phyloP scores from a whole-genome alignment of 1,284 basidiomycete species.

The Cutaneotrichosporon dermatis region DNA sequence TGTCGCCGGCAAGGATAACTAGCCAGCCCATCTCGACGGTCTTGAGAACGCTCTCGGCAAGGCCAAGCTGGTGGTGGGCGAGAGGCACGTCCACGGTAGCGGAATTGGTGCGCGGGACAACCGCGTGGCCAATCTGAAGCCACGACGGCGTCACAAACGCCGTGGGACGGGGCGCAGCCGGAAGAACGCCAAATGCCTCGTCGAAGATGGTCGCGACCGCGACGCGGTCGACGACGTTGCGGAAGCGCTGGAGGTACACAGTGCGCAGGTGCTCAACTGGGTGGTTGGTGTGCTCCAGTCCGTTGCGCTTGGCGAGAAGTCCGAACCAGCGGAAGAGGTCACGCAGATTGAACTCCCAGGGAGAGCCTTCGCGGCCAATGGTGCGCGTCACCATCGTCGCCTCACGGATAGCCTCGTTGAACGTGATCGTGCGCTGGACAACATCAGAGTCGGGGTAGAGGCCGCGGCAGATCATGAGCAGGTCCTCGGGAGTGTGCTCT shows the following conservation, averaged over 20 bases:
- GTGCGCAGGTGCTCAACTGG: conserved; percentile 64
- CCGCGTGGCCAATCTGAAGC: conserved; percentile 69
- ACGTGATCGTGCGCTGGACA: conserved; percentile 74
- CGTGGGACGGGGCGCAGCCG: conserved; percentile 50
- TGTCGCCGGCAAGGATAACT: conserved; percentile 75
- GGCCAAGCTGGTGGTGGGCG: conserved; percentile 62
- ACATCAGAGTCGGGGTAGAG: conserved; percentile 64
- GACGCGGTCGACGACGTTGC: conserved; percentile 62
- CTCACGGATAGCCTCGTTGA: conserved; percentile 70
- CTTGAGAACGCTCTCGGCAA: conserved; percentile 70
- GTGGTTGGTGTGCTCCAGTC: conserved; percentile 58
- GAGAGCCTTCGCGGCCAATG: conserved; percentile 79
- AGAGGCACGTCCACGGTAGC: conserved; percentile 54
- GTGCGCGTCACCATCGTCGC: conserved; percentile 63
- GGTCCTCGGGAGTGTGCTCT: conserved; percentile 74
- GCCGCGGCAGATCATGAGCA: conserved; percentile 71
- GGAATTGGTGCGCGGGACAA: conserved; percentile 51
- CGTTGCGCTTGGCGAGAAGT: conserved; percentile 52
- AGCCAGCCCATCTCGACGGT: conserved; percentile 80
- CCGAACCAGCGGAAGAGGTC: conserved; percentile 85
- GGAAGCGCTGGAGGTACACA: conserved; percentile 83
- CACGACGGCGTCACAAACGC: conserved; percentile 56
- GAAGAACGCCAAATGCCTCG: conserved; percentile 55
- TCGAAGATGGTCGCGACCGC: conserved; percentile 63
- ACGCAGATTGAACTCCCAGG: conserved; percentile 99